Evolutionary conservation across 148 eudicot genomes (phyloP), one percentile per base, ranked within the genome.

Genomic region (Fallopia convolvulus): DNA sequence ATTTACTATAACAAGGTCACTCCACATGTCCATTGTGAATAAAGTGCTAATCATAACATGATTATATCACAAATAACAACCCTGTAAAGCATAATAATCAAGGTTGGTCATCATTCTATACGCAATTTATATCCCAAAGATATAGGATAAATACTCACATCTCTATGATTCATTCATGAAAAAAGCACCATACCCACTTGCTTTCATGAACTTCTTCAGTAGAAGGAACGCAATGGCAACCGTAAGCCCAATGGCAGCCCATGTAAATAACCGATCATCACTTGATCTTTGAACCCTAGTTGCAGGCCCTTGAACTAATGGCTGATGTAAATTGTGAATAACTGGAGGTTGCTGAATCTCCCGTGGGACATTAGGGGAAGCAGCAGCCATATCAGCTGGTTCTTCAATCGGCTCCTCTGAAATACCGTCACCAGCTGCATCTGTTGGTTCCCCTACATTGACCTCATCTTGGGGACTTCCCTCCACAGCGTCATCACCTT

Each of bases 221-320:
- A 58, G 90, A 81, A 95, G 89, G 49, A 86, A 83, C 44, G 83
- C 86, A 17, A 95, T 92, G 33, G 97, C 97, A 81, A 95, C 74
- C 36, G 94, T 87, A 44, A 95, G 91, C 68, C 97, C 99, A 40
- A 92, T 85, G 75, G 97, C 99, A 42, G 99, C 97, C 88, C 74
- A 84, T 15, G 97, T 95, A 81, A 95, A 90, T 39, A 95, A 74
- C n/a, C 91, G 96, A 79, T 94, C 99, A 80, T 95, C 97, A 33
- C 87, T 85, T 40, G 83, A 85, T 79, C 77, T 87, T 36, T 82
- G 93, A 71, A 77, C 84, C 85, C 89, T 82, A 0, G 79, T 60
- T 30, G 79, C 82, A 2, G 15, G 46, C 2, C 18, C 18, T 47
- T 76, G 86, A 75, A 65, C 74, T 47, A 78, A 58, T 74, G 82